phyloP scores from a whole-genome alignment of 805 yeast species.

The Ogataea pilisensis region DNA sequence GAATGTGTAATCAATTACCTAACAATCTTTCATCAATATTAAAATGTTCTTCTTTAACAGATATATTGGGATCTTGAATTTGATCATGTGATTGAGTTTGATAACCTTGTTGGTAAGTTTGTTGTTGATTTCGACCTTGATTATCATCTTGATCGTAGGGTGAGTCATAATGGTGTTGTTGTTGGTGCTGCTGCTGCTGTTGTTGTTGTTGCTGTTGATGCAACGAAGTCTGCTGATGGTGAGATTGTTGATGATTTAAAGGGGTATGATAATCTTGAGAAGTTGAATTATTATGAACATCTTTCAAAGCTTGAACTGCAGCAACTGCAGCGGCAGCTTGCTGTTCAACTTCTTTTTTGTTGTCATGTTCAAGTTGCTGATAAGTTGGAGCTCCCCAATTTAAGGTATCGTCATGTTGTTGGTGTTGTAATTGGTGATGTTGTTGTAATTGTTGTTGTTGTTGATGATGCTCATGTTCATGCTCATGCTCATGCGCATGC shows the following conservation, averaged over 20 bases:
- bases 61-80: not conserved
- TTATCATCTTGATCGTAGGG: constrained; percentile 6
- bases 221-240: constrained; percentile 5
- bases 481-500: constrained; percentile 9
- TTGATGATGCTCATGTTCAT: not conserved
- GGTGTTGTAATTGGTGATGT: constrained; percentile 4
- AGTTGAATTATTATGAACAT: constrained; percentile 13
- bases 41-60: constrained; percentile 23
- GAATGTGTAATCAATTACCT: constrained; percentile 10
- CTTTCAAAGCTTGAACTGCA: constrained; percentile 24
- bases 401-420: constrained; percentile 15
- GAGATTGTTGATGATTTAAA: constrained; percentile 5
- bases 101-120: not conserved
- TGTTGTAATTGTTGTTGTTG: constrained; percentile 1
- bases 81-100: constrained; percentile 8
- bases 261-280: constrained; percentile 7
- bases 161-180: constrained; percentile 7
- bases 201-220: constrained; percentile 5
- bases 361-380: constrained; percentile 18
- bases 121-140: constrained; percentile 6
- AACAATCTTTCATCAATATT: constrained; percentile 27
- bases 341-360: constrained; percentile 20
- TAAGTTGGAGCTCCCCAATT: constrained; percentile 20
- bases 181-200: constrained; percentile 9
- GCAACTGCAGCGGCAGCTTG: constrained; percentile 26